A percentile compares a stretch with the other conserved stretches of the same genome.
phyloP scores from a whole-genome alignment of 495 filamentous ascomycete genomes.

The Talaromyces proteolyticus region DNA sequence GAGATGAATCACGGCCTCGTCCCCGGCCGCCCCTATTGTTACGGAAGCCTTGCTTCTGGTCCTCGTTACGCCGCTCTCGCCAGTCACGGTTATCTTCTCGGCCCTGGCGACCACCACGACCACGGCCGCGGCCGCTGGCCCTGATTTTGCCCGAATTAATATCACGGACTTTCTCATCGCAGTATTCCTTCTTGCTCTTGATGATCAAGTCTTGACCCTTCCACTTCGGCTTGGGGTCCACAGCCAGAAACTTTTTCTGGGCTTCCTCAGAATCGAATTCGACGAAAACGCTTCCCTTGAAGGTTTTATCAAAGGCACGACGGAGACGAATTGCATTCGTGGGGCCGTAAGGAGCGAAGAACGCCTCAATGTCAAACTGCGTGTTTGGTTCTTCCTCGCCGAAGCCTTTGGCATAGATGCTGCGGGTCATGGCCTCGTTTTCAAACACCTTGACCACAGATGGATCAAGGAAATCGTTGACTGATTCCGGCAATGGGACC shows the following conservation, averaged over 20 bases:
- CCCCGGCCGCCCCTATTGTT: slow-evolving; percentile 31
- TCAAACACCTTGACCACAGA: slow-evolving; percentile 50
- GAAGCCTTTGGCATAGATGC: slow-evolving; percentile 84
- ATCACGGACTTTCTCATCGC: slow-evolving; percentile 66
- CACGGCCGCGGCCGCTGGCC: slow-evolving; percentile 36
- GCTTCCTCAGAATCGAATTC: slow-evolving; percentile 76
- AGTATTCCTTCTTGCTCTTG: slow-evolving; percentile 84
- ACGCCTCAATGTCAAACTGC: slow-evolving; percentile 89
- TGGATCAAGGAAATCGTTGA: slow-evolving; percentile 31
- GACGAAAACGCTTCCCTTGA: slow-evolving; percentile 95
- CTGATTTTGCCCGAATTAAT: slow-evolving; percentile 68
- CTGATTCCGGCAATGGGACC: slow-evolving; percentile 46
- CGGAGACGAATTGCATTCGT: slow-evolving; percentile 83
- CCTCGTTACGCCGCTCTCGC: slow-evolving; percentile 61
- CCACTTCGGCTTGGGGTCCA: slow-evolving; percentile 79
- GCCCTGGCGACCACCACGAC: slow-evolving; percentile 23
- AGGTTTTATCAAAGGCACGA: slow-evolving; percentile 57
- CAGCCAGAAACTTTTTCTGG: slow-evolving; percentile 67
- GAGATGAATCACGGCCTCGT: slow-evolving; percentile 12
- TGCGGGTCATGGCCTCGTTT: slow-evolving; percentile 50
- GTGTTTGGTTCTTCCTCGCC: slow-evolving; percentile 69
- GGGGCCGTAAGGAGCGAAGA: slow-evolving; percentile 75
- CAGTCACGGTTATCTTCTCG: slow-evolving; percentile 53
- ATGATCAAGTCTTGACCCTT: slow-evolving; percentile 65
- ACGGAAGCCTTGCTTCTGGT: slow-evolving; percentile 58